Evolutionary conservation across 169 alveolate species (phyloP).

Genomic region (Eimeria brunetti): DNA sequence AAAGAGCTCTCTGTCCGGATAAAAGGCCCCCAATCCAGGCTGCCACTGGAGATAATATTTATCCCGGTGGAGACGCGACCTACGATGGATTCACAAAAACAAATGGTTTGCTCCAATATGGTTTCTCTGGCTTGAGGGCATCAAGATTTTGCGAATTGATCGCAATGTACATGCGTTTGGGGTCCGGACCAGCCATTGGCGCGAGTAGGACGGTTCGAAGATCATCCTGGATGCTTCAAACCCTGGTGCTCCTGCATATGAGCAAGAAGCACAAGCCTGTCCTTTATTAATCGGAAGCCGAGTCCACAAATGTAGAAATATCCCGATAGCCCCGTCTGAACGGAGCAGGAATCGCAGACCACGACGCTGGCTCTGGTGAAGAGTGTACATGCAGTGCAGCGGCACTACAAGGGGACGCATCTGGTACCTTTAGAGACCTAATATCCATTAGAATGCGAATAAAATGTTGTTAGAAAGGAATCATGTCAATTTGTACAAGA

Average conservation of each 20-base stretch:
- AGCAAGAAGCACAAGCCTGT: constrained; percentile 35
- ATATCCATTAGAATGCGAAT: too few species aligned
- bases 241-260: constrained; percentile 21
- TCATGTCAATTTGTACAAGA: too few species aligned
- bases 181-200: constrained; percentile 82
- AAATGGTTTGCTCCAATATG: constrained; percentile 79
- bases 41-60: not conserved
- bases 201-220: constrained; percentile 6
- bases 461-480: too few species aligned
- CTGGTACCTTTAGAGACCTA: too few species aligned
- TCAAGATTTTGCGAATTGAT: constrained; percentile 78
- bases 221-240: constrained; percentile 30
- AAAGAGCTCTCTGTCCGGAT: not conserved
- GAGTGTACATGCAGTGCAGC: too few species aligned
- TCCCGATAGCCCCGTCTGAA: not conserved
- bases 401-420: too few species aligned
- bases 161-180: constrained; percentile 81
- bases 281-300: not conserved
- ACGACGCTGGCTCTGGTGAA: constrained; percentile 3
- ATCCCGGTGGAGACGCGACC: not conserved
- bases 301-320: not conserved
- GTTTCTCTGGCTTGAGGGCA: constrained; percentile 69
- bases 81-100: constrained; percentile 72
- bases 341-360: constrained; percentile 25
- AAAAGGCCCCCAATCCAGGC: not conserved